These are phyloP conservation scores for Thielaviopsis ethacetica DNA, from an alignment of 2,329 filamentous ascomycete genomes.

Conservation along the genomic window DNA sequence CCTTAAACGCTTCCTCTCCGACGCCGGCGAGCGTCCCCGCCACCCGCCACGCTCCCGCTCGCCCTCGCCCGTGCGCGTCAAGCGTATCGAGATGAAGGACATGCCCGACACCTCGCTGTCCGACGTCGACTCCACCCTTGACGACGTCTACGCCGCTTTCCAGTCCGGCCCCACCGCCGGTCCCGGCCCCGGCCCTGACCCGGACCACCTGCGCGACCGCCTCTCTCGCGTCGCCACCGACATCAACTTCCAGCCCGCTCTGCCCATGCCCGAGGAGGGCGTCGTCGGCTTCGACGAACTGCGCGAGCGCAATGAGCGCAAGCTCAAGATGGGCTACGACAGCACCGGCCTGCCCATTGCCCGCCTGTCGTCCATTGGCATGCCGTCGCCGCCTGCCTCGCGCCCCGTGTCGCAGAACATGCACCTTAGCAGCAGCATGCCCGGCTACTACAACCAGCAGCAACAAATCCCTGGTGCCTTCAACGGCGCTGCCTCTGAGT, in stretches of 20 bases:
- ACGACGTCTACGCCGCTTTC: not conserved
- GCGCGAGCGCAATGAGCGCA: constrained; percentile 8
- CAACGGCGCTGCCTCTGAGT: not conserved
- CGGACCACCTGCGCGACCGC: constrained; percentile 7
- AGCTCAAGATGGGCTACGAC: constrained; percentile 6
- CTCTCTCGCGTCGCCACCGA: constrained; percentile 6
- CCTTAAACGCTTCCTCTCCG: constrained; percentile 7
- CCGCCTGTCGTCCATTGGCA: constrained; percentile 8
- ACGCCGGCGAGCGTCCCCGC: constrained; percentile 5
- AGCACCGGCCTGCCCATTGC: constrained; percentile 9
- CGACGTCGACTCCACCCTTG: not conserved
- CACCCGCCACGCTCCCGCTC: constrained; percentile 10
- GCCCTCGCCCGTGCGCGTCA: constrained; percentile 9
- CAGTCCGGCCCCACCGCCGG: too few relatives aligned
- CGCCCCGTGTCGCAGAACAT: constrained; percentile 8
- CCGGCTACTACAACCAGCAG: not conserved
- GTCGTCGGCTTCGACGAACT: constrained; percentile 10
- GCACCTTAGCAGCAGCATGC: not conserved
- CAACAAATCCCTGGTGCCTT: not conserved
- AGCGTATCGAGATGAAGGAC: constrained; percentile 11
- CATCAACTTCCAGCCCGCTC: constrained; percentile 8
- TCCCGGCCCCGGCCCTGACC: constrained; percentile 1
- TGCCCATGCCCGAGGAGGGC: constrained; percentile 10
- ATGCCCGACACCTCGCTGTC: constrained; percentile 8
- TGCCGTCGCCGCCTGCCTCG: constrained; percentile 7